phyloP scores from a whole-genome alignment of 1,139 yeast species.

The Kodamaea sp. region DNA sequence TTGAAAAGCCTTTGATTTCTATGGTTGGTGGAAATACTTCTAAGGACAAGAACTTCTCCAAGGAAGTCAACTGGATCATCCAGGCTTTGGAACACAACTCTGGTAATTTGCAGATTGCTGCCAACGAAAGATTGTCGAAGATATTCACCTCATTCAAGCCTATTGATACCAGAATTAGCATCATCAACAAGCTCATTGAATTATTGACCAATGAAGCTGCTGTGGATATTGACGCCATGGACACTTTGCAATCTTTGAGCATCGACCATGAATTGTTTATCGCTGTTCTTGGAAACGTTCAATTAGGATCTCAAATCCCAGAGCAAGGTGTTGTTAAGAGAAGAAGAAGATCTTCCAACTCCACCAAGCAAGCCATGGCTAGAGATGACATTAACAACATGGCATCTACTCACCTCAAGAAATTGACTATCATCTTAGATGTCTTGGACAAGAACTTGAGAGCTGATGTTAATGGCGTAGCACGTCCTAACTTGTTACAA shows the following conservation, averaged over 20 bases:
- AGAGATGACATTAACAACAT: slow-evolving; percentile 66
- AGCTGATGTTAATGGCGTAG: slow-evolving; percentile 20
- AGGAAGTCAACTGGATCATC: slow-evolving; percentile 64
- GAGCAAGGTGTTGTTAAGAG: slow-evolving; percentile 61
- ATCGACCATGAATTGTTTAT: slow-evolving; percentile 50
- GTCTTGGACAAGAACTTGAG: slow-evolving; percentile 58
- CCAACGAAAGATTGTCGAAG: slow-evolving; percentile 51
- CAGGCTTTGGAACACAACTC: slow-evolving; percentile 45
- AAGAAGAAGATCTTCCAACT: slow-evolving; percentile 78
- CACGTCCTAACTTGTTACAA: slow-evolving; percentile 51
- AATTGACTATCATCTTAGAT: slow-evolving; percentile 78
- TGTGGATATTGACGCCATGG: slow-evolving; percentile 54
- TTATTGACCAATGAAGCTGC: slow-evolving; percentile 40
- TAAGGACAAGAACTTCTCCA: slow-evolving; percentile 50
- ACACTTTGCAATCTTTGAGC: slow-evolving; percentile 48
- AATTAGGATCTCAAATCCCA: slow-evolving; percentile 45
- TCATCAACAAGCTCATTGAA: slow-evolving; percentile 65
- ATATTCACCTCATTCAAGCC: slow-evolving; percentile 57
- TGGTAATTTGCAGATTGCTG: slow-evolving; percentile 52
- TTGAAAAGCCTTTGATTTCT: slow-evolving; percentile 57
- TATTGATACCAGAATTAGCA: slow-evolving; percentile 54
- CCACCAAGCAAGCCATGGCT: slow-evolving; percentile 73
- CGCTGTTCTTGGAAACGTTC: slow-evolving; percentile 50
- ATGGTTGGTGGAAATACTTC: slow-evolving; percentile 48
- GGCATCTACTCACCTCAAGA: slow-evolving; percentile 78